phyloP scores from a whole-genome alignment of 2,329 filamentous ascomycete species.

The Mycosphaerelloides madeirae region DNA sequence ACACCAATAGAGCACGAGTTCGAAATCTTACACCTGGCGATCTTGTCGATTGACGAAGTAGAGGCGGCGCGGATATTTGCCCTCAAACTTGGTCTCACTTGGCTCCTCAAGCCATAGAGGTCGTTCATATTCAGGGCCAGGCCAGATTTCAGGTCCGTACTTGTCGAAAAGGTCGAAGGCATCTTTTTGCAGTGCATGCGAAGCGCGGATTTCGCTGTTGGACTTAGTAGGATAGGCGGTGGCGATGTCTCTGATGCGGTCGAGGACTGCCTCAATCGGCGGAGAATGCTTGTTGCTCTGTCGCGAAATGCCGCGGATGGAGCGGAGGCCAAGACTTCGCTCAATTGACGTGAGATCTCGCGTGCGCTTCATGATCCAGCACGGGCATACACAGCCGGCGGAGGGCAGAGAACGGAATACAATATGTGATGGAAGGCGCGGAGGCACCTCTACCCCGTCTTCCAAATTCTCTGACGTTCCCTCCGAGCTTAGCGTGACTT shows the following conservation, averaged over 20 bases:
- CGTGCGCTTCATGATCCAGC: conserved; percentile 2
- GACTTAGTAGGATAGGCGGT: conserved; percentile 2
- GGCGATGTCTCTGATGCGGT: conserved; percentile 9
- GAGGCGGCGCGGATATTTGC: conserved; percentile 6
- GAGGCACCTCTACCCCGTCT: too few species aligned
- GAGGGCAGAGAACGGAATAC: too few species aligned
- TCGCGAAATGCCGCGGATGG: conserved; percentile 10
- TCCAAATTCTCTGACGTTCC: too few species aligned
- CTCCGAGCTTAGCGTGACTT: too few species aligned
- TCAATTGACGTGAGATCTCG: conserved; percentile 10
- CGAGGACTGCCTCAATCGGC: conserved; percentile 8
- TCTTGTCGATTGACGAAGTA: conserved; percentile 4
- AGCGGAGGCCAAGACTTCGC: conserved; percentile 7
- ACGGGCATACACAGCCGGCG: too few species aligned
- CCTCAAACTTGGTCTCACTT: too few species aligned
- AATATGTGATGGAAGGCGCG: too few species aligned
- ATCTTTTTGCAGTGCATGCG: conserved; percentile 4
- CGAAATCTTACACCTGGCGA: conserved; percentile 6
- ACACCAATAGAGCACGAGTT: not conserved
- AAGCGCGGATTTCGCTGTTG: conserved; percentile 10
- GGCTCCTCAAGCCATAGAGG: conserved; percentile 6
- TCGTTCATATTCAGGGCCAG: not conserved
- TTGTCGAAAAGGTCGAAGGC: conserved; percentile 6
- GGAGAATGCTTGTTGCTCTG: conserved; percentile 10
- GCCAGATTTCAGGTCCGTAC: conserved; percentile 9